Evolutionary conservation across 495 filamentous ascomycete genomes (phyloP), one percentile per base, ranked within the genome.

Genomic region (Penicillium salamii): DNA sequence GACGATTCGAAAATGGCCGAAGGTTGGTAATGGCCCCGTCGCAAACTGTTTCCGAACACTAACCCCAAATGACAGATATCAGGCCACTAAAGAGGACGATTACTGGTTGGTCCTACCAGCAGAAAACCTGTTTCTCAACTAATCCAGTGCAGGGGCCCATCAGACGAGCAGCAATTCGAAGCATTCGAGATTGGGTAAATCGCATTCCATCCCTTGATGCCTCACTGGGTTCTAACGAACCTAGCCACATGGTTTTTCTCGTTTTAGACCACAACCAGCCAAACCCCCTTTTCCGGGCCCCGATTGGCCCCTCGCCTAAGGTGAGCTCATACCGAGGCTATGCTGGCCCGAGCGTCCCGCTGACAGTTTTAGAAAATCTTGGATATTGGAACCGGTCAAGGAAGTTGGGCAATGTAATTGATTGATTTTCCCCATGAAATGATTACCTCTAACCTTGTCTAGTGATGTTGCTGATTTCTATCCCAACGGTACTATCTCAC

Each of bases 351-450:
- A 32, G 43, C 17, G 15, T 37, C 8, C 21, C 20, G 31, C 43
- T 53, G 37, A 48, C 17, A 2, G 3, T 5, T 38, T 52, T 59
- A 60, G 57, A 32, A 57, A 34, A 60, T 60, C 45, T 32, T 60
- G 15, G 57, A 57, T 13, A 53, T 57, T 37, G 54, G 54, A 35
- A 57, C 54, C 23, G 54, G 54, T 2, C 24, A 58, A 41, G 58
- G 58, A 9, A 41, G 40, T 23, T 58, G 60, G 54, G 57, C 59
- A 28, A 54, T 55, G 49, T 63, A 54, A 41, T 14, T 40, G 8
- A 20, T 41, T n/a, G 6, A 31, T 12, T 26, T 6, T n/a, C 1
- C 3, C 12, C 0, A 9, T 33, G 31, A 18, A 12, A n/a, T 23
- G 23, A 39, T 6, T 18, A 20, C 1, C 9, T 19, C 42, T 53